Evolutionary conservation across 441 rosid species (phyloP), one percentile per base, ranked within the genome.

Genomic region (Populus trichocarpa): DNA sequence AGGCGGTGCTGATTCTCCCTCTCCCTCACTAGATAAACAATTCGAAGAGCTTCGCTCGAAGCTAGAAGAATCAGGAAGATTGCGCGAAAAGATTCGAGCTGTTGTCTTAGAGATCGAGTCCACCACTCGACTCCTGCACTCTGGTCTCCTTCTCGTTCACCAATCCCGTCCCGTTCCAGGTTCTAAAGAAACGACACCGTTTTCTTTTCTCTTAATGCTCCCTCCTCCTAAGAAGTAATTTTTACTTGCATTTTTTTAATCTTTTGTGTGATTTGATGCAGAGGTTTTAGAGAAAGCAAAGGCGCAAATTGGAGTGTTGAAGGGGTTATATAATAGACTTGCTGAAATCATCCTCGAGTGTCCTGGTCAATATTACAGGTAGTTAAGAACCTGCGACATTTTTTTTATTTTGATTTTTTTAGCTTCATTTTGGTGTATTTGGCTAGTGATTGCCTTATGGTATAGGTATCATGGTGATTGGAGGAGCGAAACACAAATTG

Each of bases 381-480:
- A 42, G 69, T 70, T 30, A 16, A 22, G 36, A 35, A 11, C 2
- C 32, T 66, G 67, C 25, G 23, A 28, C 26, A 2, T 70, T 50
- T 6, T 65, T 75, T 30, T 53, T 61, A 6, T 33, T 42, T 33
- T 6, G n/a, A 23, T n/a, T 59, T 65, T 18, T 46, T 23, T 35
- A 42, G 2, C 65, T 26, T 71, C 72, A 16, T n/a, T 70, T 74
- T 33, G 9, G 11, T 26, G 25, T 59, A 2, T 67, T 71, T 50
- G 50, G 3, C 6, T 5, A 12, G 72, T 67, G 78, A 59, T 20
- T 57, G 75, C 36, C 73, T 16, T 78, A 78, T 82, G 67, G 13
- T 71, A 46, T 73, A 96, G 99, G 88, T 96, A 89, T 88, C 97
- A 92, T 84, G 95, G 93, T 67, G 99, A 94, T 83, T 96, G 99